Conservation (phyloP, 2,329 filamentous ascomycete genomes). For the Fusarium sp. region DNA sequence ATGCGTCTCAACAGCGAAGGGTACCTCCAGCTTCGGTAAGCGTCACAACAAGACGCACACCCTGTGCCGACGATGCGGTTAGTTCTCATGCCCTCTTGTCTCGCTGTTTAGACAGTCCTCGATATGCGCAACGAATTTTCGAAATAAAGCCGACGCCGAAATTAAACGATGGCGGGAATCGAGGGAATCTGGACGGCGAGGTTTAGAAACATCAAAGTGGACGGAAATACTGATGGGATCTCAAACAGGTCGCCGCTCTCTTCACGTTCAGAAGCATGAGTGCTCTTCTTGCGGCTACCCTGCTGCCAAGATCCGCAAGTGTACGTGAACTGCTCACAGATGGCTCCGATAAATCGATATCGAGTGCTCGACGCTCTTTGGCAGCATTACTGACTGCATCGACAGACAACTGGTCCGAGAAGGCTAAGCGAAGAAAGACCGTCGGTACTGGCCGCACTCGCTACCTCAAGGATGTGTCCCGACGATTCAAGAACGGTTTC, state of each 20-base stretch:
- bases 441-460: conserved; percentile 96
- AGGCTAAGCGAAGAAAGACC: conserved; percentile 99
- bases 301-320: conserved; percentile 96
- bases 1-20: conserved; percentile 58
- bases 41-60: conserved; percentile 98
- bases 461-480: conserved; percentile 90
- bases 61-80: conserved; percentile 97
- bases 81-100: conserved; percentile 55
- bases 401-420: conserved; percentile 99
- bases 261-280: conserved; percentile 99
- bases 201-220: not conserved
- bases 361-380: conserved; percentile 2
- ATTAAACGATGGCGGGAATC: conserved; percentile 20
- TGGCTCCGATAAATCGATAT: conserved; percentile 12
- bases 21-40: conserved; percentile 67
- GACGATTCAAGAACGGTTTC: conserved; percentile 98
- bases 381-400: conserved; percentile 25
- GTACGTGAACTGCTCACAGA: conserved; percentile 69
- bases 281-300: conserved; percentile 97
- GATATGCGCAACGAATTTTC: conserved; percentile 19
- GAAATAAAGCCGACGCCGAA: conserved; percentile 14
- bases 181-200: conserved; percentile 20
- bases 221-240: conserved; percentile 40
- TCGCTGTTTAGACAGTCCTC: conserved; percentile 25
- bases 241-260: conserved; percentile 83